Conservation (phyloP, 2,329 filamentous ascomycete species). For the Dothideomycetes sp. region DNA sequence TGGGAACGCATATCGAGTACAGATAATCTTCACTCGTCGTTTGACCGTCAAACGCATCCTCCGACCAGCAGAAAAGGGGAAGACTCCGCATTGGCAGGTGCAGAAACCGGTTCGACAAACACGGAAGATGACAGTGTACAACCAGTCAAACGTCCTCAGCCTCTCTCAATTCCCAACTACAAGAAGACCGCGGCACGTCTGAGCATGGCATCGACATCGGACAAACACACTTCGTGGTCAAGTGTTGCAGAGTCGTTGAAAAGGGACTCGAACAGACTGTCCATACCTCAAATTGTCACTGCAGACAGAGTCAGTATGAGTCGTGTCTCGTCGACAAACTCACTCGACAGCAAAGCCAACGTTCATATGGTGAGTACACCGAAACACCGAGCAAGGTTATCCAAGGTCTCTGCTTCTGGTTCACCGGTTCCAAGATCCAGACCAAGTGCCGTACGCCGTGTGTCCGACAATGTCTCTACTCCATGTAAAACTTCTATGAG, state of each 20-base stretch:
- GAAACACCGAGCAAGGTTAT: conserved; percentile 18
- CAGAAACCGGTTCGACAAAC: not conserved
- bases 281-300: conserved; percentile 25
- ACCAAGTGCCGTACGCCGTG: conserved; percentile 23
- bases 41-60: not conserved
- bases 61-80: not conserved
- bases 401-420: conserved; percentile 30
- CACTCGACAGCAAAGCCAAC: conserved; percentile 19
- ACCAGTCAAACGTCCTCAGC: too few relatives aligned
- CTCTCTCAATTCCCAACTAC: too few relatives aligned
- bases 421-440: conserved; percentile 31
- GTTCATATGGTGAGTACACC: conserved; percentile 29
- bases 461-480: conserved; percentile 25
- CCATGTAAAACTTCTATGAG: conserved; percentile 26
- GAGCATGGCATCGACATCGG: conserved; percentile 19
- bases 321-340: conserved; percentile 26
- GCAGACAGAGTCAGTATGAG: conserved; percentile 29
- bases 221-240: conserved; percentile 17
- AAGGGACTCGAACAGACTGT: conserved; percentile 21
- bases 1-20: conserved; percentile 7
- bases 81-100: not conserved
- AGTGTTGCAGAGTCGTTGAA: conserved; percentile 20
- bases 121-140: not conserved
- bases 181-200: conserved; percentile 17
- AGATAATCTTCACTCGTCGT: not conserved